Base-by-base conservation (phyloP, 2,329 filamentous ascomycete genomes). In the Paracamarosporium sp. region DNA sequence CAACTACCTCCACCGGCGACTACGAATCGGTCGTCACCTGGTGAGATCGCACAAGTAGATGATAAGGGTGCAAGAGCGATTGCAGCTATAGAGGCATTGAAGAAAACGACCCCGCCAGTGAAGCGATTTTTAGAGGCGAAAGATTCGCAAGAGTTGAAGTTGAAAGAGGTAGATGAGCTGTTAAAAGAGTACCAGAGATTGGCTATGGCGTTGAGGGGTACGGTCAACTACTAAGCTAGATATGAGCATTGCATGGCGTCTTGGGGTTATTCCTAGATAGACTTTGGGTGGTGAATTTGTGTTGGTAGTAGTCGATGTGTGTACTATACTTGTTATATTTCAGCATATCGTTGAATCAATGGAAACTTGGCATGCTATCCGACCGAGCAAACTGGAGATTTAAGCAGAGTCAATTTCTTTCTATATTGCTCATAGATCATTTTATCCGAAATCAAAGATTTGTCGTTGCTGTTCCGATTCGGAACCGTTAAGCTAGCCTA, bases 121-220 rank as follows among this genome's bases (percentile, higher is more conserved):
- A 82, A 80, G 66, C 71, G 76, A 41, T 83, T 83, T 56, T 46
- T 83, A 57, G 80, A 83, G 24, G 75, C 78, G 2, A 77, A 78
- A 53, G 78, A 79, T 62, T 78, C 78, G 38, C 75, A 74, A 38
- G 79, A 82, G 12, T 59, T 83, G 61, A 80, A 73, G 67, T 53
- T 83, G 43, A 80, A 77, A 11, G 81, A 83, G 60, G 76, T 83
- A 4, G 80, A 83, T 36, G 81, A 83, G 62, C 55, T 79, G 48
- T 56, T 79, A 65, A 78, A 73, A 59, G 77, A 79, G 31, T 79
- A 79, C 53, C 77, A 79, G 55, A 67, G 81, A 51, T 66, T 83
- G 52, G 80, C 80, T 20, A 75, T 71, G 35, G 78, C 78, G 33
- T 67, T 83, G 66, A 74, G 76, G 35, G 74, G 76, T 27, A 79